phyloP scores from a whole-genome alignment of 1,139 yeast species.

The Diutina ranongensis region DNA sequence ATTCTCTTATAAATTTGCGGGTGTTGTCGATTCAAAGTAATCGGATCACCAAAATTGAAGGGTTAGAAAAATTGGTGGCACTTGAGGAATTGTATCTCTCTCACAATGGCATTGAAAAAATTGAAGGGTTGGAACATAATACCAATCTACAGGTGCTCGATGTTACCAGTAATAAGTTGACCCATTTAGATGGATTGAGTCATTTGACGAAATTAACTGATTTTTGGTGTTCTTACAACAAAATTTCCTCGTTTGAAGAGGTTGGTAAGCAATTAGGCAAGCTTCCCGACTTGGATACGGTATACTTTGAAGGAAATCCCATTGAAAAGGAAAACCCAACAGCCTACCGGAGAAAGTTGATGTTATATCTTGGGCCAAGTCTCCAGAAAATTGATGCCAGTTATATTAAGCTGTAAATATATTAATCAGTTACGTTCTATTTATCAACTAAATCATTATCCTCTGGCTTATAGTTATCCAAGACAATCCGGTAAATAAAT shows the following conservation, averaged over 20 bases:
- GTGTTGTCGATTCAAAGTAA: conserved; percentile 87
- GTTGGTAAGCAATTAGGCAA: conserved; percentile 53
- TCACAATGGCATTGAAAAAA: conserved; percentile 65
- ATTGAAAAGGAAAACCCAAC: conserved; percentile 62
- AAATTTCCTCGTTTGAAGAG: conserved; percentile 56
- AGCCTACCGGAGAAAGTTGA: conserved; percentile 75
- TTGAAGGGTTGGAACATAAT: conserved; percentile 73
- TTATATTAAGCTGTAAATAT: conserved; percentile 31
- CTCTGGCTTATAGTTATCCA: conserved; percentile 85
- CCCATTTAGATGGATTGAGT: conserved; percentile 48
- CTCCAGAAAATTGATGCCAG: conserved; percentile 88
- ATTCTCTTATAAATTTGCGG: conserved; percentile 48
- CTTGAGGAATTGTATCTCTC: conserved; percentile 84
- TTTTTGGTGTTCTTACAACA: conserved; percentile 84
- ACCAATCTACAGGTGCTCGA: conserved; percentile 64
- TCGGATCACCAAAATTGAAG: conserved; percentile 67
- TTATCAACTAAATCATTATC: conserved; percentile 31
- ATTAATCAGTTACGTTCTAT: background rate
- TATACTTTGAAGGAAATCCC: conserved; percentile 94
- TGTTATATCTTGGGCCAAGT: conserved; percentile 61
- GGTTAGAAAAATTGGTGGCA: conserved; percentile 57
- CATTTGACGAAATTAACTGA: conserved; percentile 71
- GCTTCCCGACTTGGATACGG: conserved; percentile 65
- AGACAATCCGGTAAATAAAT: conserved; percentile 86
- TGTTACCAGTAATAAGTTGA: conserved; percentile 62